Base-by-base conservation (phyloP, 805 yeast genomes). In the Candida piceae region DNA sequence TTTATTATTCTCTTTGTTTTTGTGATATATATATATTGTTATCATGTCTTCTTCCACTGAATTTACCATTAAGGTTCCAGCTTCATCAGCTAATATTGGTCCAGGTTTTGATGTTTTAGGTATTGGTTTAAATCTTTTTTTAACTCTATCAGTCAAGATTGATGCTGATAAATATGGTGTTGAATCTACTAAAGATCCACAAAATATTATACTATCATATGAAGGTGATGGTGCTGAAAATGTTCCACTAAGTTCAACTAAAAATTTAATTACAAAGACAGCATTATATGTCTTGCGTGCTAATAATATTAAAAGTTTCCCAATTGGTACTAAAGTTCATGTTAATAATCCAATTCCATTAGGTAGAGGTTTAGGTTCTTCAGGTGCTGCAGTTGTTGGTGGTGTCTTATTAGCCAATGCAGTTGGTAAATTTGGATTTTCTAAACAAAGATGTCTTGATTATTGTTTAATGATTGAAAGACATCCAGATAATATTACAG, bases 41-140 rank as follows among this genome's bases (percentile, higher is more conserved):
- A n/a, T n/a, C n/a, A n/a, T n/a, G n/a, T n/a, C n/a, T n/a, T n/a
- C n/a, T n/a, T n/a, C 60, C 38, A 69, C 76, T 42, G 66, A 70
- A 37, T 82, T 82, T 60, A 60, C 58, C 30, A 74, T 86, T 49
- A 77, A 75, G 37, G 93, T 90, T 13, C 98, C 98, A 4, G 96
- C 97, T 6, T 89, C 97, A 5, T 84, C 95, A 34, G 98, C 98
- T 53, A 93, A 93, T 54, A 90, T 93, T 35, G 98, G 98, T 7
- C 98, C 98, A 8, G 98, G 98, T 1, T 93, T 90, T 56, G 98
- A 93, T 62, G 98, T 93, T 6, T 66, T 93, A 35, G 98, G 98
- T 17, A 81, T 93, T 28, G 96, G 96, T 31, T 70, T 93, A 46
- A 73, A 83, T 44, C 65, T 88, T 34, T 87, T 66, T 54, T 67